Evolutionary conservation across 1,139 yeast species (phyloP), one percentile per base, ranked within the genome.

Genomic region (Taiozyma sp.): DNA sequence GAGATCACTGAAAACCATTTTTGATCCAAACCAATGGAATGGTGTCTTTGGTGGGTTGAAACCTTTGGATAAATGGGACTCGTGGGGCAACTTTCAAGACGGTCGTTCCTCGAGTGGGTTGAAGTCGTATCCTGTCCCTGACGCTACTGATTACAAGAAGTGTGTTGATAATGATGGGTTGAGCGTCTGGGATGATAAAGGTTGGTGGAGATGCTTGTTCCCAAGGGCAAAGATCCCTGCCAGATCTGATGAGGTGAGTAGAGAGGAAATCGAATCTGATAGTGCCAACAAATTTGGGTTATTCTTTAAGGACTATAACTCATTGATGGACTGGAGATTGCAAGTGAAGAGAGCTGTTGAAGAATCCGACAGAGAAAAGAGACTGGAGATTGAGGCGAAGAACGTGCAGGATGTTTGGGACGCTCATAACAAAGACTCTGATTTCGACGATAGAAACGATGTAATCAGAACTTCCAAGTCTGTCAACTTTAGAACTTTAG

Each of bases 121-220:
- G 50, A 76, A 77, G 64, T 76, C 85, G 2, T 77, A 73, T 55
- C 83, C 83, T 9, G 74, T 79, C 9, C 97, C 97, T 2, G 73
- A 84, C 1, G 70, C 77, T 1, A 68, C 77, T 47, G 77, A 79
- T 55, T 88, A 83, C 64, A 74, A 78, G 53, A 75, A 79, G 44
- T 90, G 97, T 65, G 62, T 76, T 60, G 77, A 77, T 34, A 72
- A 77, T 45, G 69, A 80, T 5, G 97, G 97, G 1, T 71, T 77
- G 19, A 78, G 88, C 1, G 81, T 83, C 9, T 90, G 96, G 96
- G 93, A 87, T 61, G 70, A 80, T 21, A 72, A 76, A 44, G 97
- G 97, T 0, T 77, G 81, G 66, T 90, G 97, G 97, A 77, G 90
- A 62, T 90, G 97, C 68, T 71, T 90, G 50, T 86, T 90, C 68